Conservation (phyloP, 176 grass and related monocot genomes). For the Zizania latifolia region DNA sequence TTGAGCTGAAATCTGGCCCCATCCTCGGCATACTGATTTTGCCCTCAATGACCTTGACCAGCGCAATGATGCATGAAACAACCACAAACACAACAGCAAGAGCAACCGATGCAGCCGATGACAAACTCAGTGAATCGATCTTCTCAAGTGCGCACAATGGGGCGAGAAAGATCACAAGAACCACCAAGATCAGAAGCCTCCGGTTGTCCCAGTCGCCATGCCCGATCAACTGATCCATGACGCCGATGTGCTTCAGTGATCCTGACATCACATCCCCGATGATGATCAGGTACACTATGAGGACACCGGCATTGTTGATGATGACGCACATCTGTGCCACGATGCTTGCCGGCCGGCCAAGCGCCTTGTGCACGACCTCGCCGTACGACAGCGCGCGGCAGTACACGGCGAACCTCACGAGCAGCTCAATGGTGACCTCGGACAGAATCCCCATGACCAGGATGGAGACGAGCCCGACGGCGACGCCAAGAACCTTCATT, state of each 20-base stretch:
- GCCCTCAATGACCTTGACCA: slow-evolving; percentile 64
- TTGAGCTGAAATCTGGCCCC: slow-evolving; percentile 76
- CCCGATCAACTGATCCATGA: slow-evolving; percentile 79
- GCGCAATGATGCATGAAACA: slow-evolving; percentile 66
- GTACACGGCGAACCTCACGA: slow-evolving; percentile 66
- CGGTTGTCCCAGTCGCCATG: slow-evolving; percentile 84
- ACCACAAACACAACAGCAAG: slow-evolving; percentile 78
- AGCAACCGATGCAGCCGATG: slow-evolving; percentile 69
- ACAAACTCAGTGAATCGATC: slow-evolving; percentile 87
- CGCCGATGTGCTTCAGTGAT: slow-evolving; percentile 67
- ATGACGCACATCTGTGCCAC: slow-evolving; percentile 77
- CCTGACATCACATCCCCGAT: slow-evolving; percentile 96
- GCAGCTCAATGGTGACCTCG: slow-evolving; percentile 90
- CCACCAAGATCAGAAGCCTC: slow-evolving; percentile 68
- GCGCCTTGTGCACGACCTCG: slow-evolving; percentile 66
- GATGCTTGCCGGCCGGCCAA: slow-evolving; percentile 62
- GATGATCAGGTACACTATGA: slow-evolving; percentile 92
- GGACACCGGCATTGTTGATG: slow-evolving; percentile 79
- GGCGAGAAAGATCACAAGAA: slow-evolving; percentile 66
- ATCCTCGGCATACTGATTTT: slow-evolving; percentile 56
- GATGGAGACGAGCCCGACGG: slow-evolving; percentile 64
- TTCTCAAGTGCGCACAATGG: slow-evolving; percentile 81
- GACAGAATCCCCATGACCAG: slow-evolving; percentile 78
- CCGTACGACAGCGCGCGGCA: slow-evolving; percentile 81
- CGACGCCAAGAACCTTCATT: slow-evolving; percentile 96